phyloP scores from a whole-genome alignment of 2,329 filamentous ascomycete genomes.

The Trichoderma aggressivum region DNA sequence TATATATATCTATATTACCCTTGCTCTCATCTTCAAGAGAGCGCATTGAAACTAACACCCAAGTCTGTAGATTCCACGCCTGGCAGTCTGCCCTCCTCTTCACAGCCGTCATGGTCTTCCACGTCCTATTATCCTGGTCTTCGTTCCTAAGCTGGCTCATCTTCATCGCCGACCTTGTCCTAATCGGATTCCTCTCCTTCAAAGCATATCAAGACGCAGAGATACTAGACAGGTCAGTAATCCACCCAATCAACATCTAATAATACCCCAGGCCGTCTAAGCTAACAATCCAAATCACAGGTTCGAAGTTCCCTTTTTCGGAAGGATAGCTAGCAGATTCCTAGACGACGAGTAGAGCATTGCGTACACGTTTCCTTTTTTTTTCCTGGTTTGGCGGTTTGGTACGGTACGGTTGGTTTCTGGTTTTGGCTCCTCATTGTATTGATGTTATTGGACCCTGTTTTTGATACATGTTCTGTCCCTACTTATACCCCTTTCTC shows the following conservation, averaged over 20 bases:
- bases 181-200: constrained; percentile 74
- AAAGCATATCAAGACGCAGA: constrained; percentile 82
- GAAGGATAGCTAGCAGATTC: constrained; percentile 79
- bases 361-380: not conserved
- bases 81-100: constrained; percentile 91
- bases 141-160: constrained; percentile 79
- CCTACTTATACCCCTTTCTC: constrained; percentile 15
- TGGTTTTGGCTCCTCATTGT: not conserved
- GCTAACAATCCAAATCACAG: constrained; percentile 37
- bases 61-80: constrained; percentile 72
- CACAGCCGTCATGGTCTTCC: constrained; percentile 68
- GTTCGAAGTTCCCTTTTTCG: constrained; percentile 85
- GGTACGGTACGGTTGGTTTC: not conserved
- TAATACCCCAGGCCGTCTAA: not conserved
- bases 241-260: not conserved
- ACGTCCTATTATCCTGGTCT: constrained; percentile 85
- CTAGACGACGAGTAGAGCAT: constrained; percentile 70
- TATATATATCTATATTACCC: not conserved
- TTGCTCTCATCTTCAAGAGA: not conserved
- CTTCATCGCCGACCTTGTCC: constrained; percentile 67
- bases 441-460: not conserved
- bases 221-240: constrained; percentile 57
- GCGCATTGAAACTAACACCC: not conserved
- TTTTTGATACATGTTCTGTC: not conserved
- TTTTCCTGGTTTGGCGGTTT: not conserved